These are phyloP conservation scores for Amaranthus hypochondriacus DNA, from an alignment of 148 eudicot genomes.

Conservation along the genomic window DNA sequence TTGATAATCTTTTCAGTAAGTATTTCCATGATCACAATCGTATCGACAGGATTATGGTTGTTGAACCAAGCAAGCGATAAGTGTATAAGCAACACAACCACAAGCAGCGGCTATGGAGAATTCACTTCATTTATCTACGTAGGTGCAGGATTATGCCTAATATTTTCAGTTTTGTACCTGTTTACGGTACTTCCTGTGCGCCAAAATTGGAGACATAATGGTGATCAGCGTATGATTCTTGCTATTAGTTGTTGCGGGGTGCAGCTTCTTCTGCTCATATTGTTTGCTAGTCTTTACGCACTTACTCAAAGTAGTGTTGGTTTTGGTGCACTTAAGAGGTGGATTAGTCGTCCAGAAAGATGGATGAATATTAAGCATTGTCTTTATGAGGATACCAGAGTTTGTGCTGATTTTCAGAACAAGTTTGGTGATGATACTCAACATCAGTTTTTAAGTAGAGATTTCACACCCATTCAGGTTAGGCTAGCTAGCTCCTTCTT, in stretches of 20 bases:
- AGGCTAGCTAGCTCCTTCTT: too few species aligned
- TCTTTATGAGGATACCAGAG: background rate
- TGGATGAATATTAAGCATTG: background rate
- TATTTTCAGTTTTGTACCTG: background rate
- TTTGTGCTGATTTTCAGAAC: background rate
- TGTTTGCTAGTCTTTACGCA: constrained; percentile 1
- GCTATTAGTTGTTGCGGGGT: background rate
- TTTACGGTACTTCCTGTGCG: background rate
- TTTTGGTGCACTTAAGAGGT: background rate
- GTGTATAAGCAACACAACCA: constrained; percentile 3
- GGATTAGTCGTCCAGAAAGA: background rate
- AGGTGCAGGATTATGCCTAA: background rate
- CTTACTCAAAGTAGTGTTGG: background rate
- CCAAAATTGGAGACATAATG: background rate
- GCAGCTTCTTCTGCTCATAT: background rate
- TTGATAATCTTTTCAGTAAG: background rate
- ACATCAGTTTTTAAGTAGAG: background rate
- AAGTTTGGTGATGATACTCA: background rate
- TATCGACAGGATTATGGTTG: background rate
- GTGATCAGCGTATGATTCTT: background rate
- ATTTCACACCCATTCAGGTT: constrained; percentile 2
- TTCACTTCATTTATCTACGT: constrained; percentile 1
- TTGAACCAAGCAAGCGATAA: constrained; percentile 3
- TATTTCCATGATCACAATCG: background rate
- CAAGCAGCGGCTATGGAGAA: background rate